phyloP scores from a whole-genome alignment of 106 monocot genomes.

The Acanthochlamys bracteata region DNA sequence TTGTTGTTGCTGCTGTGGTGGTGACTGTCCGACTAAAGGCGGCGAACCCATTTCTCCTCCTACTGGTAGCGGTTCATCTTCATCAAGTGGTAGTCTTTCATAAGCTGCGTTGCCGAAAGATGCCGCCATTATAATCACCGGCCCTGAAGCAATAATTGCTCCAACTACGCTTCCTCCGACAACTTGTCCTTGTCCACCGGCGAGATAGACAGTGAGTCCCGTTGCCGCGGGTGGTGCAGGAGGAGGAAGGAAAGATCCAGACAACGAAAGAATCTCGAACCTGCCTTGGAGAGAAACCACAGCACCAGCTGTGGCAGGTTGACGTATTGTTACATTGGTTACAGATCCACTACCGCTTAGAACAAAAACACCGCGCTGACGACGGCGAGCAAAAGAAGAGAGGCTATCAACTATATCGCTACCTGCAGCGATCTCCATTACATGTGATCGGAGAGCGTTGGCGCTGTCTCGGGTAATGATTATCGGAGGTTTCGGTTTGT shows the following conservation, averaged over 20 bases:
- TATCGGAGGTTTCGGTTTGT: constrained; percentile 69
- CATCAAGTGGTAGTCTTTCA: constrained; percentile 55
- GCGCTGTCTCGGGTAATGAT: constrained; percentile 67
- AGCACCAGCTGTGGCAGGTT: constrained; percentile 34
- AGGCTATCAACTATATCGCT: constrained; percentile 50
- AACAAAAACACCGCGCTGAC: constrained; percentile 53
- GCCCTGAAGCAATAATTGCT: constrained; percentile 33
- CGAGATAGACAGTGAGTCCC: constrained; percentile 43
- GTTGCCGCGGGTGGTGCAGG: constrained; percentile 48
- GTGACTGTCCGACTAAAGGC: constrained; percentile 14
- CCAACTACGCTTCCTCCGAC: constrained; percentile 63
- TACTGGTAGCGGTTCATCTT: constrained; percentile 18
- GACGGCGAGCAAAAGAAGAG: constrained; percentile 43
- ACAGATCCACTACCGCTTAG: constrained; percentile 52
- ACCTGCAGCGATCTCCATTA: constrained; percentile 52
- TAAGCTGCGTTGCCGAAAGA: constrained; percentile 59
- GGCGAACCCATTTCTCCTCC: constrained; percentile 10
- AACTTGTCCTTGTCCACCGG: constrained; percentile 62
- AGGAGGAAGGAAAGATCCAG: constrained; percentile 52
- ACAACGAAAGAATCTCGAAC: constrained; percentile 57
- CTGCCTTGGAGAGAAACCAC: constrained; percentile 53
- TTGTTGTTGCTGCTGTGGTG: constrained; percentile 10
- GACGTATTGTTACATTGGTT: constrained; percentile 53
- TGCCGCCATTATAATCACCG: constrained; percentile 58
- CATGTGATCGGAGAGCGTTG: constrained; percentile 48